Conservation (phyloP, 768 basidiomycete genomes). For the Xerocomellus intermedius region DNA sequence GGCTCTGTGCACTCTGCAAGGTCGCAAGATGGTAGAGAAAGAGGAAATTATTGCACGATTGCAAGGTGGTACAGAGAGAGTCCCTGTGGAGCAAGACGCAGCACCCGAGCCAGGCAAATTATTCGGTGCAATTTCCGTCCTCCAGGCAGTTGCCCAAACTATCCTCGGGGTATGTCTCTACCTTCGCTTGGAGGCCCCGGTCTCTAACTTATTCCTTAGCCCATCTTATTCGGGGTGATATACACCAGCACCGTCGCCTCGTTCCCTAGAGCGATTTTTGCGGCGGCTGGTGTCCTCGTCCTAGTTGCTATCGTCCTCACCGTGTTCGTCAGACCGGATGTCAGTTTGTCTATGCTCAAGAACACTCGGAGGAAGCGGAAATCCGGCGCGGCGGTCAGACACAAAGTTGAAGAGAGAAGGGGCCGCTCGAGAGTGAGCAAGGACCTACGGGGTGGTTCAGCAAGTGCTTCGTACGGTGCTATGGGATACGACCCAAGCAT, state of each 20-base stretch:
- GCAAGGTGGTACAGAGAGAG: conserved; percentile 1
- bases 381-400: not conserved
- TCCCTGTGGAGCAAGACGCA: conserved; percentile 21
- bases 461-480: conserved; percentile 21
- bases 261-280: conserved; percentile 70
- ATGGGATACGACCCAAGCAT: conserved; percentile 6
- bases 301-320: conserved; percentile 48
- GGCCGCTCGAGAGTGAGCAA: conserved; percentile 38
- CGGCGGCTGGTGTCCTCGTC: conserved; percentile 55
- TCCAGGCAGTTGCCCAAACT: conserved; percentile 65
- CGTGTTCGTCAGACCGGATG: conserved; percentile 38
- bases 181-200: conserved; percentile 7
- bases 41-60: conserved; percentile 38
- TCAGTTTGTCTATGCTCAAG: conserved; percentile 20
- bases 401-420: conserved; percentile 16
- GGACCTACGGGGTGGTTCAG: conserved; percentile 37
- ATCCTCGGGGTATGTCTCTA: conserved; percentile 44
- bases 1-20: conserved; percentile 61
- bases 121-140: conserved; percentile 69
- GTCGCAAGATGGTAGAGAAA: conserved; percentile 24
- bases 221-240: conserved; percentile 63
- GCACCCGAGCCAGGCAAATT: conserved; percentile 50
- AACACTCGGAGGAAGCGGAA: conserved; percentile 8
- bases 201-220: conserved; percentile 40
- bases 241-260: conserved; percentile 62